Evolutionary conservation across 352 stramenopile genomes (phyloP).

Genomic region (Globisporangium ultimum): DNA sequence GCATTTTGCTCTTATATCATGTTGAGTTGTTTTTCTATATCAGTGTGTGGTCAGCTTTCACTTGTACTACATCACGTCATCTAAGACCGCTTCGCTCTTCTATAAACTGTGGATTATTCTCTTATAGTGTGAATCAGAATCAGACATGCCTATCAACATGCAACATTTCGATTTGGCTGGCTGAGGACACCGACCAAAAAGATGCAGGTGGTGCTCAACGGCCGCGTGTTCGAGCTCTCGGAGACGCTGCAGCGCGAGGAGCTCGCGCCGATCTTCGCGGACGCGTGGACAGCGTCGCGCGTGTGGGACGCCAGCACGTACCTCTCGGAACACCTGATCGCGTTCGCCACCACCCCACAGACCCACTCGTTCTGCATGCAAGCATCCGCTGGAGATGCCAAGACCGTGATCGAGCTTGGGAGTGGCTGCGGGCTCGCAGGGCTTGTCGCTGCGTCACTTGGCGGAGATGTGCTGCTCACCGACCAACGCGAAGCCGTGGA

Average conservation of each 20-base stretch:
- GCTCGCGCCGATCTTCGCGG: constrained; percentile 77
- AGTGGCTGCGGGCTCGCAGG: constrained; percentile 76
- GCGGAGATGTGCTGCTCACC: constrained; percentile 66
- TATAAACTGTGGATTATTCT: too few species aligned
- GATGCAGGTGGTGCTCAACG: constrained; percentile 44
- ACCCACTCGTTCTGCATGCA: constrained; percentile 13
- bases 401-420: constrained; percentile 68
- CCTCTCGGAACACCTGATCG: constrained; percentile 54
- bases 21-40: too few species aligned
- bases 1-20: too few species aligned
- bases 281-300: constrained; percentile 77
- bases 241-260: constrained; percentile 70
- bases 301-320: constrained; percentile 76
- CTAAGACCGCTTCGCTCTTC: too few species aligned
- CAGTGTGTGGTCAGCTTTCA: too few species aligned
- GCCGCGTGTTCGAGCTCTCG: constrained; percentile 56
- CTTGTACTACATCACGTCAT: too few species aligned
- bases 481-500: constrained; percentile 69
- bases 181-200: background rate
- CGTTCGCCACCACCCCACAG: constrained; percentile 20
- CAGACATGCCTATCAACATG: constrained; percentile 1
- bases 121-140: background rate
- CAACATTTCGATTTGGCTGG: constrained; percentile 2
- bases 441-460: constrained; percentile 57
- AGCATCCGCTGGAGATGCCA: background rate